Evolutionary conservation across 139 green algal species (phyloP).

Genomic region (Diplosphaera chodatii): DNA sequence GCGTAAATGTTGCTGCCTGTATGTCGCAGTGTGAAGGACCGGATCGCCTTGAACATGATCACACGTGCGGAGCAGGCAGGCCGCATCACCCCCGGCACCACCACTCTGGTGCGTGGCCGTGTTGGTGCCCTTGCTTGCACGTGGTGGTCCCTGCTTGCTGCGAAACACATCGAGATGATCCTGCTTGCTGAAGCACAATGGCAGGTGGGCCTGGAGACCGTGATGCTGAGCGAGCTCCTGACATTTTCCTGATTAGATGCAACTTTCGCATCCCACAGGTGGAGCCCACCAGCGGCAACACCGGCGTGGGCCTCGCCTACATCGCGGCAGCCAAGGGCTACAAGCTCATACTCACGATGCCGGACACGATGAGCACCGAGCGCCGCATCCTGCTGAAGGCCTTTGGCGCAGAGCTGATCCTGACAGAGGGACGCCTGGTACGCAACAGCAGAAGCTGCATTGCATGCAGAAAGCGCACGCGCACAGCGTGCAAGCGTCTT

Average conservation of each 20-base stretch:
- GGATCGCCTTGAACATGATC: constrained; percentile 80
- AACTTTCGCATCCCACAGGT: too few species aligned
- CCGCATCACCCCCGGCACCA: constrained; percentile 70
- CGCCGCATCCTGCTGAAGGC: constrained; percentile 85
- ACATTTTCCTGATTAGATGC: too few species aligned
- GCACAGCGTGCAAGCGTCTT: too few species aligned
- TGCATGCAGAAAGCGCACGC: too few species aligned
- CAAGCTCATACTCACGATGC: constrained; percentile 96
- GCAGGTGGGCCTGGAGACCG: too few species aligned
- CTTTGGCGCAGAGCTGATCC: constrained; percentile 85
- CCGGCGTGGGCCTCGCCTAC: constrained; percentile 92
- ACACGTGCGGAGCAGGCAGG: constrained; percentile 61
- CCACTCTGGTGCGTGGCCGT: constrained; percentile 46
- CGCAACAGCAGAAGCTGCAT: too few species aligned
- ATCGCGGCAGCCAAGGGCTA: constrained; percentile 92
- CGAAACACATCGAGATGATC: too few species aligned
- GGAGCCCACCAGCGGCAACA: constrained; percentile 85
- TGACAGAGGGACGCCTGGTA: constrained; percentile 64
- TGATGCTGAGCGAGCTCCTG: too few species aligned
- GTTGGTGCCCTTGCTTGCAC: too few species aligned
- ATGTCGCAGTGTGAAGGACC: constrained; percentile 75
- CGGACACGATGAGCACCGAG: constrained; percentile 94
- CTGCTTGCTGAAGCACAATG: too few species aligned
- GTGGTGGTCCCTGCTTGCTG: too few species aligned
- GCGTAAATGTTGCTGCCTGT: too few species aligned